Evolutionary conservation across 208 protist species (phyloP).

Genomic region (Sergeia podlipaevii): DNA sequence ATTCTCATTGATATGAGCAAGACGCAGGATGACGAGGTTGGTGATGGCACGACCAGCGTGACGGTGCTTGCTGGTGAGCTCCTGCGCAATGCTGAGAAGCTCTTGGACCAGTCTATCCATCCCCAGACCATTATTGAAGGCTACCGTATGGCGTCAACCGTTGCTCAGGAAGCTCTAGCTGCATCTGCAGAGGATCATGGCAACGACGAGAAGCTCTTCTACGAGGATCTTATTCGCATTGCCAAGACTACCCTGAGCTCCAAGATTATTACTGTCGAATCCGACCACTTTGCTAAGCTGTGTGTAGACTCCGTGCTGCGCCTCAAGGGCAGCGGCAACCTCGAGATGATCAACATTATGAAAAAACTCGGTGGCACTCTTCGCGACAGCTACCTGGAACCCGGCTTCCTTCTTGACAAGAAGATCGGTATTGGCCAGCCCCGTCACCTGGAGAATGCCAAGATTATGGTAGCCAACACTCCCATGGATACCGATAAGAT

Average conservation of each 20-base stretch:
- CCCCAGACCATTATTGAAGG: constrained; percentile 98
- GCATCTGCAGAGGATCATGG: constrained; percentile 81
- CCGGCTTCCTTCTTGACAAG: constrained; percentile 99
- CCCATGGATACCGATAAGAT: constrained; percentile 99
- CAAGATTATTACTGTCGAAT: constrained; percentile 97
- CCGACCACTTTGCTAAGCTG: constrained; percentile 98
- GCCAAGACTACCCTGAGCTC: constrained; percentile 99
- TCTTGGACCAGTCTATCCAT: constrained; percentile 97
- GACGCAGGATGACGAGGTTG: constrained; percentile 99
- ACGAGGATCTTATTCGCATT: constrained; percentile 98
- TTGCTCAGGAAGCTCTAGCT: constrained; percentile 85
- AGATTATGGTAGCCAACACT: constrained; percentile 99
- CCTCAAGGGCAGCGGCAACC: constrained; percentile 91
- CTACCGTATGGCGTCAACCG: constrained; percentile 77
- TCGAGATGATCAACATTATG: constrained; percentile 99
- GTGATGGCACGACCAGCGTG: constrained; percentile 99
- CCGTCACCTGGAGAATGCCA: constrained; percentile 96
- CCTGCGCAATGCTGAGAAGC: constrained; percentile 98
- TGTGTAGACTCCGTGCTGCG: constrained; percentile 99
- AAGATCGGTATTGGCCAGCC: constrained; percentile 99
- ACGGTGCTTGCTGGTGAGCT: constrained; percentile 98
- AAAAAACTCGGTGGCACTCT: constrained; percentile 98
- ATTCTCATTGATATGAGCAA: constrained; percentile 99
- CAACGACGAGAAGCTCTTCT: constrained; percentile 88
- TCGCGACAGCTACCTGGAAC: constrained; percentile 98